Evolutionary conservation across 306 rosid genomes (phyloP), one percentile per base, ranked within the genome.

Genomic region (Malus asiatica): DNA sequence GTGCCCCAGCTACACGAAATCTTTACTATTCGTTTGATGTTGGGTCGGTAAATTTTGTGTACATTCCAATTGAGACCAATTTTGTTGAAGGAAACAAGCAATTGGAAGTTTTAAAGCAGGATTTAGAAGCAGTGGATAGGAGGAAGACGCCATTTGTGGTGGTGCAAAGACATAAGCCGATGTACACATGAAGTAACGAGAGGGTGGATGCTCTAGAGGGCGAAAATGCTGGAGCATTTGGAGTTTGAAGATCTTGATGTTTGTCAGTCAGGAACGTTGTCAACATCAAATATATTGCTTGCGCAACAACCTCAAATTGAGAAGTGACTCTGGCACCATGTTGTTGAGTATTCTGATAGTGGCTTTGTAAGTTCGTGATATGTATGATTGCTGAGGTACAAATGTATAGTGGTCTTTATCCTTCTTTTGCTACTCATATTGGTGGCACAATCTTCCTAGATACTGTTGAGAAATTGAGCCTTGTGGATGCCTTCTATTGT

Each of bases 161-260:
- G 35, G 90, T 95, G 73, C 93, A 88, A 65, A 97, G 99, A 71
- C 99, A 95, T 72, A 86, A 93, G 42, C 99, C 99, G 10, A 92
- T 92, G 99, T 95, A 95, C 83, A 90, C 99, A 1, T 83, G 96
- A 12, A 95, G 97, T 81, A 77, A 90, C 62, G 96, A 92, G 80
- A 25, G n/a, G n/a, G n/a, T n/a, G n/a, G n/a, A 95, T 51, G 78
- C 87, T 0, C 81, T 81, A 1, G 69, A 89, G 93, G 75, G 87
- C 52, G 70, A 86, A 75, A 80, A 87, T 95, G 97, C 79, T 87
- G 67, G 90, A 87, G 86, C 88, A 92, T 48, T 48, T 48, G 74
- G 91, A 90, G 85, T 95, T 92, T 82, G 89, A 95, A 70, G 76
- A 88, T 73, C 92, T 95, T 71, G 93, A 92, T 73, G 86, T 92